phyloP scores from a whole-genome alignment of 257 asterid species.

The Solanum appendiculatum region DNA sequence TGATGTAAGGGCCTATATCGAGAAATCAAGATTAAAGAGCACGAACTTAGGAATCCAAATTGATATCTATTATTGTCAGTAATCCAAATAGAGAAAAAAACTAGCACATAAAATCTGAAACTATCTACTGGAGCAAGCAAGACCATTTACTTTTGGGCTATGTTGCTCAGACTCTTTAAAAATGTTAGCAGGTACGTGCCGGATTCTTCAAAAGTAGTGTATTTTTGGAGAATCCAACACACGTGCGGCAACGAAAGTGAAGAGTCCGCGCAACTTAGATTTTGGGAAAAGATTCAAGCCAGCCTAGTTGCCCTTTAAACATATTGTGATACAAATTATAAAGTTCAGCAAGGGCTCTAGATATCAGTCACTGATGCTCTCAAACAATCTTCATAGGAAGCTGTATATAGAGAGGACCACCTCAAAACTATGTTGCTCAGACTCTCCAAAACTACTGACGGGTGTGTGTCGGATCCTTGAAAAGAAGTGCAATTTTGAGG shows the following conservation, averaged over 20 bases:
- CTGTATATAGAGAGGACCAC: background rate
- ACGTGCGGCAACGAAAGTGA: too few species aligned
- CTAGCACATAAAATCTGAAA: background rate
- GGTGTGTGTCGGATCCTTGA: background rate
- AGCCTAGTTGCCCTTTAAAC: background rate
- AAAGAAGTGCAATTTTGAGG: background rate
- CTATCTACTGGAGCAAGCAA: background rate
- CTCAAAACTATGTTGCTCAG: background rate
- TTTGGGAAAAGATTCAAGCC: background rate
- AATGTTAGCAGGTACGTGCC: too few species aligned
- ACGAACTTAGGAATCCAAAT: background rate
- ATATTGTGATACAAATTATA: background rate
- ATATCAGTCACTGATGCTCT: background rate
- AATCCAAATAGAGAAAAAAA: background rate
- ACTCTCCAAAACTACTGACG: background rate
- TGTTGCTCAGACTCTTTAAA: too few species aligned
- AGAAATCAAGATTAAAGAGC: background rate
- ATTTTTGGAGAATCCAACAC: too few species aligned
- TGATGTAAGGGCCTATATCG: conserved; percentile 67
- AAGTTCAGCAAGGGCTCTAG: background rate
- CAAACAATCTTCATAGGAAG: background rate
- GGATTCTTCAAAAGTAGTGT: too few species aligned
- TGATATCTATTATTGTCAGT: background rate
- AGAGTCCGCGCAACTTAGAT: too few species aligned
- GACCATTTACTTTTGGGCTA: background rate